Evolutionary conservation across 352 stramenopile genomes (phyloP).

Genomic region (Pythium vanterpoolii): DNA sequence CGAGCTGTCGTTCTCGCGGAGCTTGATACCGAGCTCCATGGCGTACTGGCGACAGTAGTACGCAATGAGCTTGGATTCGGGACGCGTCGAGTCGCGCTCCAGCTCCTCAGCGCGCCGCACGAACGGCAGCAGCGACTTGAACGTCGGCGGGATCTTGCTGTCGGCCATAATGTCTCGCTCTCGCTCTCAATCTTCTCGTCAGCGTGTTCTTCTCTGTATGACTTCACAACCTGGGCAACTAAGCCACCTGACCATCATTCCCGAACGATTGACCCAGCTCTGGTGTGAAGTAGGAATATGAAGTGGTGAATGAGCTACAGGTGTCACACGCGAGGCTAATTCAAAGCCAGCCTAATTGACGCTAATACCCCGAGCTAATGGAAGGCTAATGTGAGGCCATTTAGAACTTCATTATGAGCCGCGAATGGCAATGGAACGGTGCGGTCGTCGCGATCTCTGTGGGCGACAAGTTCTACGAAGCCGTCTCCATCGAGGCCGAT

Average conservation of each 20-base stretch:
- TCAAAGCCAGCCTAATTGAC: background rate
- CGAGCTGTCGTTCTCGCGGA: slow-evolving; percentile 75
- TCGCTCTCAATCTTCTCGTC: slow-evolving; percentile 18
- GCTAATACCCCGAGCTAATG: background rate
- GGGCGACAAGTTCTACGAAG: slow-evolving; percentile 24
- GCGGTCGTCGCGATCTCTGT: slow-evolving; percentile 20
- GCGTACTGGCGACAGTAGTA: slow-evolving; percentile 92
- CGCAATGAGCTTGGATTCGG: slow-evolving; percentile 93
- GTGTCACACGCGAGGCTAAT: too few species aligned
- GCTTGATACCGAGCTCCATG: slow-evolving; percentile 87
- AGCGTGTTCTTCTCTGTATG: background rate
- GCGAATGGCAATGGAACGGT: slow-evolving; percentile 18
- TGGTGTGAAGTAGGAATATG: slow-evolving; percentile 18
- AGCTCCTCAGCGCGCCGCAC: slow-evolving; percentile 94
- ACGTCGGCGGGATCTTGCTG: slow-evolving; percentile 86
- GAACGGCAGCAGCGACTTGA: slow-evolving; percentile 94
- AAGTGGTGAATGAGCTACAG: slow-evolving; percentile 11
- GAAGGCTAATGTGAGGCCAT: background rate
- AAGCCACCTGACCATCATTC: slow-evolving; percentile 28
- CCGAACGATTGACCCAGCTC: background rate
- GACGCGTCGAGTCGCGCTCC: slow-evolving; percentile 85
- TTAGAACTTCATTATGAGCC: slow-evolving; percentile 2
- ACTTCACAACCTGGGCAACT: background rate
- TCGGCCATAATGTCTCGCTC: slow-evolving; percentile 37
- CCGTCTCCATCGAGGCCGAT: slow-evolving; percentile 4